Percentiles rank a stretch among this genome's conserved stretches.
These are phyloP conservation scores for Globisporangium carolinianum DNA, from an alignment of 352 stramenopile genomes.

Conservation along the genomic window DNA sequence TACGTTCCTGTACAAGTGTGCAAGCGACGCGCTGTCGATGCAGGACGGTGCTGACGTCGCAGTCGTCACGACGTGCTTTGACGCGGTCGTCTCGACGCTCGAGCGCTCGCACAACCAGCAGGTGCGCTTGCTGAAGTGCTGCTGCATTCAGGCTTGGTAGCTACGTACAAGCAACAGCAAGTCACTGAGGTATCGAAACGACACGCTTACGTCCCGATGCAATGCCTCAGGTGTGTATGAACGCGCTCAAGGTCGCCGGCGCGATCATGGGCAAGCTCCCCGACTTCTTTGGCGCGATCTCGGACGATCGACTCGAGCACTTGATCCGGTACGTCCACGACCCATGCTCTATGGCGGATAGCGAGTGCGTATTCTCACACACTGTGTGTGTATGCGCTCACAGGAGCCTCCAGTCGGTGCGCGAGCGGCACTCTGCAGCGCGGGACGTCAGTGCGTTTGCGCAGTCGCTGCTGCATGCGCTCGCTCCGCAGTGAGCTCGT, in stretches of 20 bases:
- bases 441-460: constrained; percentile 30
- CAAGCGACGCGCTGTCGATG: neutral
- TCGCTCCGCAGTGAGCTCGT: constrained; percentile 2
- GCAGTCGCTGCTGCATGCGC: constrained; percentile 40
- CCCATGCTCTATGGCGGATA: neutral
- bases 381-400: neutral
- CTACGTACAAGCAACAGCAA: too few relatives aligned
- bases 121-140: neutral
- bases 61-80: constrained; percentile 1
- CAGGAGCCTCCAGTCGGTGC: constrained; percentile 31
- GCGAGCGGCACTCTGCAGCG: constrained; percentile 18
- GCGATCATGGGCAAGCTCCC: constrained; percentile 46
- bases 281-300: constrained; percentile 23
- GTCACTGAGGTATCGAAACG: too few relatives aligned
- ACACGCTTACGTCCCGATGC: too few relatives aligned
- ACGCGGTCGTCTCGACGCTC: constrained; percentile 3
- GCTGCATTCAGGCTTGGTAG: neutral
- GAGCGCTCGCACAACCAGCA: constrained; percentile 13
- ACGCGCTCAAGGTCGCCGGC: constrained; percentile 48
- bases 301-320: constrained; percentile 14
- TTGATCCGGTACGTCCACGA: constrained; percentile 22
- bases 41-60: neutral
- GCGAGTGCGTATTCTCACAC: constrained; percentile 5
- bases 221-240: constrained; percentile 27
- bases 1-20: constrained; percentile 13